Evolutionary conservation across 1,284 basidiomycete species (phyloP), one percentile per base, ranked within the genome.

Genomic region (Golubevia pallescens): DNA sequence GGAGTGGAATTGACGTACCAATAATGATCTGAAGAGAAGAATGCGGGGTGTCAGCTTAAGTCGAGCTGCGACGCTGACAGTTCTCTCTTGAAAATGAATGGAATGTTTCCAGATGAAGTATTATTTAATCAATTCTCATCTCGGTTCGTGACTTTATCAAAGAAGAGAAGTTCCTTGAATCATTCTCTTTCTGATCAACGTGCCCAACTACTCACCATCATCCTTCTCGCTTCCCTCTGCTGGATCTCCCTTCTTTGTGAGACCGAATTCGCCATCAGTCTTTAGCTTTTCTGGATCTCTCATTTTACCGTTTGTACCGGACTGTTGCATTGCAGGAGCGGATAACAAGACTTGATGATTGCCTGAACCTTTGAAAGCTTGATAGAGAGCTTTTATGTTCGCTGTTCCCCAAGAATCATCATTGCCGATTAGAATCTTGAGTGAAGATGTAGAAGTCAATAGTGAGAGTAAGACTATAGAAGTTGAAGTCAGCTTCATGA

Each of bases 1-100:
- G 62, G 62, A 7, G 57, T 60, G 16, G 59, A 62, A 14, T 64
- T 64, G 59, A 64, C n/a, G 58, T 64, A 64, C 62, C 62, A 64
- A 23, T 60, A 28, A 38, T 57, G 58, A 14, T 64, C 62, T 32
- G 3, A 5, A 10, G 34, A 38, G 34, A 10, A 38, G 34, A 38
- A 10, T 38, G 34, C 5, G 10, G 34, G 34, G n/a, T n/a, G n/a
- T n/a, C n/a, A n/a, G n/a, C n/a, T n/a, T n/a, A n/a, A n/a, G n/a
- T n/a, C n/a, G n/a, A n/a, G n/a, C n/a, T n/a, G n/a, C n/a, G n/a
- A n/a, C n/a, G n/a, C n/a, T n/a, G n/a, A n/a, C n/a, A n/a, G n/a
- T n/a, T n/a, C n/a, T n/a, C n/a, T n/a, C n/a, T n/a, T n/a, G n/a
- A n/a, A n/a, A n/a, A n/a, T n/a, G n/a, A n/a, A n/a, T n/a, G n/a